Base-by-base conservation (phyloP, 129 eudicot genomes). In the Flaveria brownii region DNA sequence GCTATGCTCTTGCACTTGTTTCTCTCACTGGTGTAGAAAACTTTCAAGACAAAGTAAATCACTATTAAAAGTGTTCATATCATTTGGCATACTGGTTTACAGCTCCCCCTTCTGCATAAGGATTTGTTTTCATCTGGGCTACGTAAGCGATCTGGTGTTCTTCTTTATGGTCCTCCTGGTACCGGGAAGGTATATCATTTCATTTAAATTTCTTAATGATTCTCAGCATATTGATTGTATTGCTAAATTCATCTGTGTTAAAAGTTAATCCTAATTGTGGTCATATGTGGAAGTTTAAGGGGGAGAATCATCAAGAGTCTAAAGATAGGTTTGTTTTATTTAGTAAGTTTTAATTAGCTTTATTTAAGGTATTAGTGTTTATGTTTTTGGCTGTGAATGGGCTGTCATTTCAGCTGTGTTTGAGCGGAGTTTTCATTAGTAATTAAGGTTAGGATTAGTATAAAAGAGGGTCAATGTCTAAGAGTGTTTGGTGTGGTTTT, bases 161-260 rank as follows among this genome's bases (percentile, higher is more conserved):
- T 94, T 86, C 92, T 94, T 61, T 94, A 94, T 66, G 98, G 98
- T 71, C 98, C 98, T 77, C 97, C 98, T 8, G 98, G 97, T 56
- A 94, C 98, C 8, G 98, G 98, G 79, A 94, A 94, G 85, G 98
- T 91, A 78, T 76, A 88, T 73, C 26, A 57, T 42, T 61, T 63
- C 78, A 41, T 46, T 57, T 54, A 3, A 49, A 46, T 23, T 45
- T 0, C 51, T 39, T 72, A 39, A 33, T 26, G 14, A 77, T 76
- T 33, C 18, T 65, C 79, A 4, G 41, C 52, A 15, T 41, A 39
- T 30, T 22, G 46, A 25, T 47, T 39, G 20, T 59, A 41, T 70
- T 20, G 52, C 23, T 36, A 10, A 6, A 57, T 55, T 25, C 41
- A 36, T 43, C 36, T 20, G 22, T 20, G 22, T 20, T 20, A 20